phyloP scores from a whole-genome alignment of 179 eudicot species.

The Spergularia azorica region DNA sequence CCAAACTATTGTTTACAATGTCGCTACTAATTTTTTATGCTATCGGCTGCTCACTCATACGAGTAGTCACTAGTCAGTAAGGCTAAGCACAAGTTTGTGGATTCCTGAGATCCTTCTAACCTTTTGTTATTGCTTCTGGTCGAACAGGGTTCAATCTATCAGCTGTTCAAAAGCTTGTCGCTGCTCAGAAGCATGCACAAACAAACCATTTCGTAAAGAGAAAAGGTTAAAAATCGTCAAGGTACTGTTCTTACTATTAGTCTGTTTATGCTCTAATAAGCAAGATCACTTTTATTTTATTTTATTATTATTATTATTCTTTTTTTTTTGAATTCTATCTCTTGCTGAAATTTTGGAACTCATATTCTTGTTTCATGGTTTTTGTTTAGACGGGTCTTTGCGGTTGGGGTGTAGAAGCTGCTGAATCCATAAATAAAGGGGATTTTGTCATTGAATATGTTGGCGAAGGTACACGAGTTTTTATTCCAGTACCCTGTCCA shows the following conservation, averaged over 20 bases:
- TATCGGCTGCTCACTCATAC: background rate
- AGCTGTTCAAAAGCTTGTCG: constrained; percentile 89
- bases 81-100: background rate
- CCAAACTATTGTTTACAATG: too few relatives aligned
- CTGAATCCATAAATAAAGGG: constrained; percentile 71
- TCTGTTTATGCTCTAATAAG: background rate
- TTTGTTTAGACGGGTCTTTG: constrained; percentile 71
- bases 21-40: too few relatives aligned
- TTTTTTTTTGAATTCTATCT: background rate
- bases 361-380: constrained; percentile 4
- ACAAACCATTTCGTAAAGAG: constrained; percentile 85
- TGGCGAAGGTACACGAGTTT: constrained; percentile 72
- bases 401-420: constrained; percentile 97
- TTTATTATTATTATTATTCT: background rate
- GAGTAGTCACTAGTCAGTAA: background rate
- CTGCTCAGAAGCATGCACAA: constrained; percentile 80
- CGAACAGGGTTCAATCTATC: constrained; percentile 79
- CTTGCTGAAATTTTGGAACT: background rate
- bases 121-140: constrained; percentile 16
- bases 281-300: background rate
- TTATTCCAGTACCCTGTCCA: background rate
- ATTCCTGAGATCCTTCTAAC: background rate
- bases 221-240: constrained; percentile 71
- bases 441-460: constrained; percentile 89
- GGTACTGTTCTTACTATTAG: constrained; percentile 38